phyloP scores from a whole-genome alignment of 148 eudicot genomes.

The Heliamphora exappendiculata region DNA sequence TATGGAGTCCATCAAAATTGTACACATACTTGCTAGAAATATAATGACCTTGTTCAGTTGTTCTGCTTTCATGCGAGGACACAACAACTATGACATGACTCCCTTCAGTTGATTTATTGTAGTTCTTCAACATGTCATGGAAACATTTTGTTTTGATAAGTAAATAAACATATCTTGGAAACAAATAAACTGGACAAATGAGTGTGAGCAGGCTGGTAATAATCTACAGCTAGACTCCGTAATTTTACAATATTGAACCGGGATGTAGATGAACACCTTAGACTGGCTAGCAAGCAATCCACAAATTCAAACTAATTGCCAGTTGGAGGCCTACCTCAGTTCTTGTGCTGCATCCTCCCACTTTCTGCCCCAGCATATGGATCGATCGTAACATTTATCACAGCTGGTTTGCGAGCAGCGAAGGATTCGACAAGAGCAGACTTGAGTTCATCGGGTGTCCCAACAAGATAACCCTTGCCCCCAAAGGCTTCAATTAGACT shows the following conservation, averaged over 20 bases:
- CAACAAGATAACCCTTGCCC: constrained; percentile 72
- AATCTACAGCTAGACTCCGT: not conserved
- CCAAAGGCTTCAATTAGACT: constrained; percentile 71
- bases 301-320: not conserved
- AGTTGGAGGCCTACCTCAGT: constrained; percentile 34
- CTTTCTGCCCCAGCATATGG: constrained; percentile 89
- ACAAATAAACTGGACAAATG: not conserved
- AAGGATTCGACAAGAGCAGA: constrained; percentile 73
- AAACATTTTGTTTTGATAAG: no score
- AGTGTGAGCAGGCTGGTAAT: not conserved
- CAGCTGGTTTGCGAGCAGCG: constrained; percentile 75
- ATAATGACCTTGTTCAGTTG: not conserved
- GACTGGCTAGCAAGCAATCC: not conserved
- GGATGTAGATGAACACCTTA: not conserved
- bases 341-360: constrained; percentile 92
- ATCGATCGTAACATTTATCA: constrained; percentile 73
- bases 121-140: not conserved
- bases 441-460: constrained; percentile 65
- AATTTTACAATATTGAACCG: not conserved
- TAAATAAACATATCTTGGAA: not conserved
- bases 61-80: not conserved
- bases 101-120: not conserved
- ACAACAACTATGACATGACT: not conserved
- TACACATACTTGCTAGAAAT: not conserved
- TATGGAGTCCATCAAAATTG: not conserved